Percentiles rank a stretch among this genome's conserved stretches.
phyloP scores from a whole-genome alignment of 352 stramenopile species.

The Phytopythium chamaehyphon region DNA sequence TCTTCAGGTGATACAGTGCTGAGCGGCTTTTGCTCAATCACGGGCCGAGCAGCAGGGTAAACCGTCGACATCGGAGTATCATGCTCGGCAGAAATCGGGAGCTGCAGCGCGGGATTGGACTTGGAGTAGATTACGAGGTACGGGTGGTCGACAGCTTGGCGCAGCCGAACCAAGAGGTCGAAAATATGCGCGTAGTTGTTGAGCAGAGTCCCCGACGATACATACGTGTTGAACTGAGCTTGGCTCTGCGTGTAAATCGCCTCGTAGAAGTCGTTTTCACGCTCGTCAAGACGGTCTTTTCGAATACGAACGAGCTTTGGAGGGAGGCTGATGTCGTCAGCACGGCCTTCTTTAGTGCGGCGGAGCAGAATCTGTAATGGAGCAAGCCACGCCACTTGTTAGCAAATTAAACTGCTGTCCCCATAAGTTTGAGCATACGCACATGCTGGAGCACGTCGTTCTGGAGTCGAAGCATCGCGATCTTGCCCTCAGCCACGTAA shows the following conservation, averaged over 20 bases:
- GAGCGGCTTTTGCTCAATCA: conserved; percentile 71
- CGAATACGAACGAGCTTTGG: conserved; percentile 87
- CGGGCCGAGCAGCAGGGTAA: conserved; percentile 18
- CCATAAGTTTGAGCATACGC: too few species aligned
- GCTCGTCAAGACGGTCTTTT: conserved; percentile 81
- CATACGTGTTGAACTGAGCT: conserved; percentile 98
- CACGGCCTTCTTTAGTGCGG: conserved; percentile 97
- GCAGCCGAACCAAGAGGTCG: conserved; percentile 96
- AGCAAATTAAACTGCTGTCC: too few species aligned
- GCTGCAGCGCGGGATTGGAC: conserved; percentile 74
- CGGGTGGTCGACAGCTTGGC: conserved; percentile 98
- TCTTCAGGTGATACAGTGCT: conserved; percentile 6
- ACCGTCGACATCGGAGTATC: not conserved
- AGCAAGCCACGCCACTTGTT: conserved; percentile 19
- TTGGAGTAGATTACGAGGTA: conserved; percentile 95
- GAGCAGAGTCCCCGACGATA: conserved; percentile 95
- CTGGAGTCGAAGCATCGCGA: conserved; percentile 96
- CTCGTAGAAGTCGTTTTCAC: conserved; percentile 99
- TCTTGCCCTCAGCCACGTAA: conserved; percentile 89
- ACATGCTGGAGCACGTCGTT: conserved; percentile 89
- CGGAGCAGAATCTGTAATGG: conserved; percentile 90
- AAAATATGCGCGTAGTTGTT: conserved; percentile 99
- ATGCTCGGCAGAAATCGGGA: conserved; percentile 21
- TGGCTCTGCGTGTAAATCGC: conserved; percentile 97
- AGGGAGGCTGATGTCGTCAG: conserved; percentile 92